Evolutionary conservation across 768 basidiomycete genomes (phyloP).

Genomic region (Auriculariales sp.): DNA sequence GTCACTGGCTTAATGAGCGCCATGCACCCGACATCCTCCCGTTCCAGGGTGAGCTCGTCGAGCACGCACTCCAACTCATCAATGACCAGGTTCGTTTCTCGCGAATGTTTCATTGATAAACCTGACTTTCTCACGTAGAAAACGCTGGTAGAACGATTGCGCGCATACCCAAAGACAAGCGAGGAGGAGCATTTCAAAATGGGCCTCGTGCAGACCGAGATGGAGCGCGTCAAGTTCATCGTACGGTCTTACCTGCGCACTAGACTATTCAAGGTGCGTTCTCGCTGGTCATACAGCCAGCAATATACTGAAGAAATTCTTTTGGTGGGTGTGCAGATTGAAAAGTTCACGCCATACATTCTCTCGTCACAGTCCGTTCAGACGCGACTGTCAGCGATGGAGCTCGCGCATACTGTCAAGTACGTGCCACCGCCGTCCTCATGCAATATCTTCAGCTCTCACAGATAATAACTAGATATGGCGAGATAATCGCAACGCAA

Average conservation of each 20-base stretch:
- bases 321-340: conserved; percentile 42
- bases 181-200: conserved; percentile 91
- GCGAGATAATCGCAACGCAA: conserved; percentile 61
- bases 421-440: conserved; percentile 16
- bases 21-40: conserved; percentile 69
- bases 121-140: conserved; percentile 34
- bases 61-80: conserved; percentile 56
- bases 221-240: conserved; percentile 88
- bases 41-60: conserved; percentile 53
- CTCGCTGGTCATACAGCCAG: neutral
- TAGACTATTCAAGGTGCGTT: conserved; percentile 63
- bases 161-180: conserved; percentile 68
- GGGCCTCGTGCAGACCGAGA: conserved; percentile 86
- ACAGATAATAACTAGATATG: conserved; percentile 37
- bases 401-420: conserved; percentile 70
- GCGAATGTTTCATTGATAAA: neutral
- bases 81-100: conserved; percentile 57
- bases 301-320: conserved; percentile 2
- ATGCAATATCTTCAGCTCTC: neutral
- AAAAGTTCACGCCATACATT: conserved; percentile 74
- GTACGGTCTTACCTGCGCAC: conserved; percentile 81
- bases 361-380: conserved; percentile 56
- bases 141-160: conserved; percentile 56
- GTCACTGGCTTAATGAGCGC: conserved; percentile 79
- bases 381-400: conserved; percentile 65